A percentile compares a stretch with the other conserved stretches of the same genome.
Conservation (phyloP, 192 early-diverging fungal genomes). For the Podila minutissima region DNA sequence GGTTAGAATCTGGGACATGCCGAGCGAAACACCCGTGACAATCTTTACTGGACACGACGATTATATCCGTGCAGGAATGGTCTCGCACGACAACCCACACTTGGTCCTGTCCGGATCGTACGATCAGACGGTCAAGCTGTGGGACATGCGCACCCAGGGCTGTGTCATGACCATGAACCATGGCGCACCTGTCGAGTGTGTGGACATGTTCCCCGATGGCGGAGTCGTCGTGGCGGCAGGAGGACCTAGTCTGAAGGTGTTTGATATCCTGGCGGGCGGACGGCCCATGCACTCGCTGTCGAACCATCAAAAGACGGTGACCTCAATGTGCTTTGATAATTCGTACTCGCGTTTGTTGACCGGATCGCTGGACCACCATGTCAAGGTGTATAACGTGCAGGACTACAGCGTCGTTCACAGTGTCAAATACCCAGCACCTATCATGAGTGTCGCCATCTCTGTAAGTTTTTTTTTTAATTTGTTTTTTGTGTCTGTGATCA, state of each 20-base stretch:
- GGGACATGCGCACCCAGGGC: constrained; percentile 84
- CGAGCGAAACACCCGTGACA: constrained; percentile 74
- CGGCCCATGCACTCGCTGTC: constrained; percentile 76
- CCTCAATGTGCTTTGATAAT: constrained; percentile 86
- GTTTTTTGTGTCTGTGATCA: not conserved
- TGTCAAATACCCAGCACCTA: constrained; percentile 89
- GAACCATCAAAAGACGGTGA: constrained; percentile 98
- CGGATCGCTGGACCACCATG: constrained; percentile 94
- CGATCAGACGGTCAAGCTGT: constrained; percentile 93
- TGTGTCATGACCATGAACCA: constrained; percentile 84
- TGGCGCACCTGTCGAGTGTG: constrained; percentile 88
- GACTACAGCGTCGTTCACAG: constrained; percentile 90
- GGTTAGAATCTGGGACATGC: constrained; percentile 94
- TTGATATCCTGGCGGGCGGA: constrained; percentile 89
- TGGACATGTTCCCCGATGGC: constrained; percentile 87
- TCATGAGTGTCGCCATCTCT: constrained; percentile 90
- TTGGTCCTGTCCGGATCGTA: constrained; percentile 91
- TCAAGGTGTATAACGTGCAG: constrained; percentile 92
- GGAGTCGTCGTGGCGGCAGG: constrained; percentile 81
- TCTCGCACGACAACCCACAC: constrained; percentile 80
- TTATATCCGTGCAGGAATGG: constrained; percentile 85
- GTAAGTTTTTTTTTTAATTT: constrained; percentile 49
- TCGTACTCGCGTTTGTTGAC: constrained; percentile 80
- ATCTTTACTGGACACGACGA: constrained; percentile 88
- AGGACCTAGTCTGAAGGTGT: constrained; percentile 85